Evolutionary conservation across 2,329 filamentous ascomycete species (phyloP).

Genomic region (Fusarium sp.): DNA sequence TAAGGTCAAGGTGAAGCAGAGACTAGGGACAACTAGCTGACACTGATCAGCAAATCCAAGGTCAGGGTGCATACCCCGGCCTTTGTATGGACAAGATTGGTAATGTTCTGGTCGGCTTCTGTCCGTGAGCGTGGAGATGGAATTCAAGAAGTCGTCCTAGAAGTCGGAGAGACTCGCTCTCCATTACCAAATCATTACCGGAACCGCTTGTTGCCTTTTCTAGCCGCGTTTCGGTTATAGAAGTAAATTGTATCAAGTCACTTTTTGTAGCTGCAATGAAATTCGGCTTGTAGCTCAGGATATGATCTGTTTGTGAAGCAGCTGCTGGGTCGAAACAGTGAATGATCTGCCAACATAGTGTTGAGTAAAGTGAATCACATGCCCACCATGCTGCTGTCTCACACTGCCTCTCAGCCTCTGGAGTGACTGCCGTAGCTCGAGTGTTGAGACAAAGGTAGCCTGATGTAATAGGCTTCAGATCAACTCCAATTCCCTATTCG

Average conservation of each 20-base stretch:
- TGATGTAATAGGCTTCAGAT: neutral
- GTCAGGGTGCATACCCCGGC: slow-evolving; percentile 13
- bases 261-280: slow-evolving; percentile 36
- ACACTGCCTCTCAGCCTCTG: too few species aligned
- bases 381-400: neutral
- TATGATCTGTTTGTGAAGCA: slow-evolving; percentile 15
- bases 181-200: slow-evolving; percentile 38
- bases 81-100: slow-evolving; percentile 14
- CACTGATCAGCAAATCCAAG: slow-evolving; percentile 24
- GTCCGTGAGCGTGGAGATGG: slow-evolving; percentile 21
- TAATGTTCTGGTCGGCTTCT: slow-evolving; percentile 31
- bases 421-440: neutral
- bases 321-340: slow-evolving; percentile 13
- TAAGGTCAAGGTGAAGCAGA: slow-evolving; percentile 26
- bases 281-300: slow-evolving; percentile 22
- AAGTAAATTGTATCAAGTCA: slow-evolving; percentile 15
- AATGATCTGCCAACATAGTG: neutral
- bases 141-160: neutral
- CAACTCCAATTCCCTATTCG: neutral
- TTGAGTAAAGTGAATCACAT: neutral
- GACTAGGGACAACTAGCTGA: slow-evolving; percentile 11
- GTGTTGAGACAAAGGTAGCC: neutral
- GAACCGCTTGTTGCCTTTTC: slow-evolving; percentile 43
- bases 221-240: slow-evolving; percentile 38
- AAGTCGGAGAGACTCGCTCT: slow-evolving; percentile 17